These are phyloP conservation scores for Nematodospora anomalae DNA, from an alignment of 1,139 yeast genomes.

Conservation along the genomic window DNA sequence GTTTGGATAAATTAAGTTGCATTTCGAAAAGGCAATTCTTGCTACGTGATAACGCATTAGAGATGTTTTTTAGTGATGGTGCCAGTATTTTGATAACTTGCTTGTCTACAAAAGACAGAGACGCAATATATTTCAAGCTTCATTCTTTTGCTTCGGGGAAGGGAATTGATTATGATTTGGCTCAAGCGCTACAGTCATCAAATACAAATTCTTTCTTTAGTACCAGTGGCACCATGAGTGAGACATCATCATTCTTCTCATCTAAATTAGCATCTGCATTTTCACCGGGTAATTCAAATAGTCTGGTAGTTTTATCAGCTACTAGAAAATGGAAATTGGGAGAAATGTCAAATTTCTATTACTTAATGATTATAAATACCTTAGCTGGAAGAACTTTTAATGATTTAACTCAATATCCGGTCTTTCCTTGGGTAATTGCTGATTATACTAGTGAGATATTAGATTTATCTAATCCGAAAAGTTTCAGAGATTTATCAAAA, in stretches of 20 bases:
- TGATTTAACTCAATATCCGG: slow-evolving; percentile 85
- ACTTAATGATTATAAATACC: slow-evolving; percentile 74
- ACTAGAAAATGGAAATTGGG: slow-evolving; percentile 75
- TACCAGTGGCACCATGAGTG: slow-evolving; percentile 3
- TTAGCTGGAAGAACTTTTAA: slow-evolving; percentile 85
- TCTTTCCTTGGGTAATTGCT: slow-evolving; percentile 86
- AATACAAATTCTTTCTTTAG: slow-evolving; percentile 31
- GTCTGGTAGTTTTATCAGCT: slow-evolving; percentile 42
- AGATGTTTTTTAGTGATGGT: slow-evolving; percentile 72
- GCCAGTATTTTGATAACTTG: slow-evolving; percentile 65
- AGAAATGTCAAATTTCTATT: slow-evolving; percentile 76
- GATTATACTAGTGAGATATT: slow-evolving; percentile 69
- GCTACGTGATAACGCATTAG: slow-evolving; percentile 75
- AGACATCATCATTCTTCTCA: slow-evolving; percentile 24
- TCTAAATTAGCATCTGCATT: slow-evolving; percentile 41
- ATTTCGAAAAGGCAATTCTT: slow-evolving; percentile 73
- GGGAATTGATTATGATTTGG: slow-evolving; percentile 51
- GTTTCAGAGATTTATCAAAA: slow-evolving; percentile 72
- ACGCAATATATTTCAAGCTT: slow-evolving; percentile 51
- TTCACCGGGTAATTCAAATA: slow-evolving; percentile 18
- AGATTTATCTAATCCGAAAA: slow-evolving; percentile 57
- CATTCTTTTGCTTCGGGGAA: slow-evolving; percentile 47
- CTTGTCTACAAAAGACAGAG: slow-evolving; percentile 51
- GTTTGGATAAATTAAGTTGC: slow-evolving; percentile 54
- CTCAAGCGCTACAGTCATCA: slow-evolving; percentile 49